Evolutionary conservation across 2,329 filamentous ascomycete species (phyloP).

Genomic region (Colletotrichum orbiculare): DNA sequence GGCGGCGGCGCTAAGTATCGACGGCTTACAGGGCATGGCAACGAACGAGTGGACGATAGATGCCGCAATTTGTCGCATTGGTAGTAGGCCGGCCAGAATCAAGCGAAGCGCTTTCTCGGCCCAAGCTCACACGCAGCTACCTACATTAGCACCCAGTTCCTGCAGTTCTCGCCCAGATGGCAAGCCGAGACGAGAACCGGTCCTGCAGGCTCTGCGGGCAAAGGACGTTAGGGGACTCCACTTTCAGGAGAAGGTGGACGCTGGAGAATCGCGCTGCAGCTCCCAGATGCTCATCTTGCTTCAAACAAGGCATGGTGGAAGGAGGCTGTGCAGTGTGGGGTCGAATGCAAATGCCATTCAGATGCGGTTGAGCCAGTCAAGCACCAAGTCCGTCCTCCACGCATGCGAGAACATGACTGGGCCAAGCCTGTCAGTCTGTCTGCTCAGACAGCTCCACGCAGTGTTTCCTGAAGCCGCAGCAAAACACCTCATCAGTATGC

Average conservation of each 20-base stretch:
- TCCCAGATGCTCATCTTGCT: conserved; percentile 37
- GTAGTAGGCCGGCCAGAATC: background rate
- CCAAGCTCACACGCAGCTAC: background rate
- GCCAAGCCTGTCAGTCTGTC: conserved; percentile 24
- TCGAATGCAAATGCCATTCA: conserved; percentile 32
- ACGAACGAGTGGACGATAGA: conserved; percentile 1
- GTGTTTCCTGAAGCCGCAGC: conserved; percentile 33
- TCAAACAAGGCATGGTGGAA: conserved; percentile 35
- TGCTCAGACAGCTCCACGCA: conserved; percentile 9
- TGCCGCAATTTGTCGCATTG: conserved; percentile 18
- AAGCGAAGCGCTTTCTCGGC: background rate
- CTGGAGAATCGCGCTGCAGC: conserved; percentile 34
- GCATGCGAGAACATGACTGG: conserved; percentile 13
- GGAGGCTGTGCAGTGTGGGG: conserved; percentile 38
- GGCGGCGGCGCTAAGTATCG: conserved; percentile 4
- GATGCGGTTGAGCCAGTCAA: conserved; percentile 21
- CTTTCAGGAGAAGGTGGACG: conserved; percentile 35
- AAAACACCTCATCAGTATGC: conserved; percentile 16
- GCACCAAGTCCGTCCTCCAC: too few species aligned
- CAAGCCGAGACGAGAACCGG: conserved; percentile 33
- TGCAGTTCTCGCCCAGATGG: background rate
- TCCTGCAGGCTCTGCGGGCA: conserved; percentile 22
- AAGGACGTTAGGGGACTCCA: conserved; percentile 18
- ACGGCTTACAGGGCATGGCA: background rate
- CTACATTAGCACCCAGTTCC: too few species aligned